Conservation (phyloP, 108 stramenopile species). For the Skeletonema grethae region DNA sequence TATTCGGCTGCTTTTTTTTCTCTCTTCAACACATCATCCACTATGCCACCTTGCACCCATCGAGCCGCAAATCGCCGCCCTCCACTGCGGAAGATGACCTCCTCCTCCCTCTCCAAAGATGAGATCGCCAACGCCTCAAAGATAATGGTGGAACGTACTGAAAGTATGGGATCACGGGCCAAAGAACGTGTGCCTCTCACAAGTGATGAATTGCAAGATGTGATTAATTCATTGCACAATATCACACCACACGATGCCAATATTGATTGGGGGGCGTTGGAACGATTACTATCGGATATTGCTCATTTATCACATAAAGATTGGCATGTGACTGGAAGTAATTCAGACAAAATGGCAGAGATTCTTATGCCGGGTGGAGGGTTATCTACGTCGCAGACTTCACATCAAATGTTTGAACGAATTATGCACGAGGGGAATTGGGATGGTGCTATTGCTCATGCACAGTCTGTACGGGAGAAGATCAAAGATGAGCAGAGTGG, state of each 20-base stretch:
- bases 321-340: slow-evolving; percentile 60
- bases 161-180: slow-evolving; percentile 42
- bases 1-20: background rate
- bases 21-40: background rate
- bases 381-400: slow-evolving; percentile 19
- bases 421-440: slow-evolving; percentile 83
- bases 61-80: slow-evolving; percentile 15
- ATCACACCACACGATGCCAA: slow-evolving; percentile 25
- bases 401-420: slow-evolving; percentile 53
- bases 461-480: background rate
- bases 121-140: slow-evolving; percentile 11
- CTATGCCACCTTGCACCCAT: slow-evolving; percentile 21
- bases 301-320: slow-evolving; percentile 76
- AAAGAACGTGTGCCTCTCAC: slow-evolving; percentile 49
- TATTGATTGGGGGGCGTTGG: slow-evolving; percentile 51
- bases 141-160: slow-evolving; percentile 35
- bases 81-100: slow-evolving; percentile 19
- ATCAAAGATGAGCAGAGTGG: background rate
- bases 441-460: slow-evolving; percentile 59
- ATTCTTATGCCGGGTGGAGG: slow-evolving; percentile 29
- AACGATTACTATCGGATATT: slow-evolving; percentile 45
- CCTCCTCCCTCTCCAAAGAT: slow-evolving; percentile 9
- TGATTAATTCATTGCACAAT: slow-evolving; percentile 43
- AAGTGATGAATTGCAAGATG: slow-evolving; percentile 51
- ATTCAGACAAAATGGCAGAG: slow-evolving; percentile 49